A percentile compares a stretch with the other conserved stretches of the same genome.
These are phyloP conservation scores for Pezicula carpinea DNA, from an alignment of 2,329 filamentous ascomycete genomes.

Conservation along the genomic window DNA sequence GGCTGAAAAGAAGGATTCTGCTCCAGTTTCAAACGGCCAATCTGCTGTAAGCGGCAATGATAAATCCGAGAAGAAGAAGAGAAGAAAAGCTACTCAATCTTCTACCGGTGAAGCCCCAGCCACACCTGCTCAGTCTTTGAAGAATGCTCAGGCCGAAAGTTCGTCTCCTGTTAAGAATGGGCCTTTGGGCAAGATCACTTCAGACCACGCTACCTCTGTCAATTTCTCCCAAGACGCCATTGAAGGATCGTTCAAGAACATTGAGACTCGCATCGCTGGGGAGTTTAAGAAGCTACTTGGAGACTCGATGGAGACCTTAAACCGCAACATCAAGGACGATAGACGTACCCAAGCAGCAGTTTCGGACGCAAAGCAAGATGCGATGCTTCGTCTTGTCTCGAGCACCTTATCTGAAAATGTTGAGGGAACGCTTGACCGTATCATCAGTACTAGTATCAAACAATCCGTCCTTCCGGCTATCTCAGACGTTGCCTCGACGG, in stretches of 20 bases:
- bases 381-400: constrained; percentile 63
- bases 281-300: constrained; percentile 47
- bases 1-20: constrained; percentile 28
- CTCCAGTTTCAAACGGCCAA: constrained; percentile 19
- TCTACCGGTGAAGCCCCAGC: constrained; percentile 8
- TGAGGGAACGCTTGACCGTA: constrained; percentile 41
- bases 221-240: constrained; percentile 29
- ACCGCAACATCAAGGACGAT: constrained; percentile 63
- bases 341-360: constrained; percentile 59
- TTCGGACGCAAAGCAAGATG: constrained; percentile 62
- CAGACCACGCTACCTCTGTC: constrained; percentile 10
- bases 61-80: constrained; percentile 63
- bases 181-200: constrained; percentile 15
- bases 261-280: constrained; percentile 42
- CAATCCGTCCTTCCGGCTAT: constrained; percentile 74
- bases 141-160: constrained; percentile 21
- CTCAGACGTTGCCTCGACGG: constrained; percentile 59
- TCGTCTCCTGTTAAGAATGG: constrained; percentile 24
- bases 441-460: constrained; percentile 59
- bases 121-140: constrained; percentile 12
- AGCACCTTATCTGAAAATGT: constrained; percentile 66
- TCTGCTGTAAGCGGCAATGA: constrained; percentile 35
- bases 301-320: constrained; percentile 55
- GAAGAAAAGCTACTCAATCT: constrained; percentile 58
- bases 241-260: constrained; percentile 39